Evolutionary conservation across 177 flowering plant genomes (phyloP).

Genomic region (Tripterygium wilfordii): DNA sequence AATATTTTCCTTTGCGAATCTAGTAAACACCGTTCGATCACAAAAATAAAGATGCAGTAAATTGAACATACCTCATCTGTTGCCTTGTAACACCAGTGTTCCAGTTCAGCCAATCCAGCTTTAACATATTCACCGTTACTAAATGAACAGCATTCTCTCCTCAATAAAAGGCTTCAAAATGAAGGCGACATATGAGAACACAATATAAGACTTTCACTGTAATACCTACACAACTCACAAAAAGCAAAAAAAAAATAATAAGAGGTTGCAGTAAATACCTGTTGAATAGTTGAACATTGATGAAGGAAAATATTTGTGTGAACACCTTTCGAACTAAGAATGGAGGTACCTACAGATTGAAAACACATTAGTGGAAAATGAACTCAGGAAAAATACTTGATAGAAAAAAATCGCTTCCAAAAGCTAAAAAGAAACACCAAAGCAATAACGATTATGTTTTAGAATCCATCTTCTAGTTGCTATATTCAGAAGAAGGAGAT

Average conservation of each 20-base stretch:
- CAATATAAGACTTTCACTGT: too few species aligned
- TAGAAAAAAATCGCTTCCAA: too few species aligned
- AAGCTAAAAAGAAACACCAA: too few species aligned
- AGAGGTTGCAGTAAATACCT: slow-evolving; percentile 38
- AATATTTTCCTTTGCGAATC: slow-evolving; percentile 9
- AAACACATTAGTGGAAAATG: too few species aligned
- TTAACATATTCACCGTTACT: slow-evolving; percentile 98
- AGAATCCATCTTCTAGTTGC: too few species aligned
- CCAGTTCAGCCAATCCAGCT: slow-evolving; percentile 92
- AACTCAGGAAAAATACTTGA: too few species aligned
- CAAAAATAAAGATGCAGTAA: neutral
- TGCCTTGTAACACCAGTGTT: slow-evolving; percentile 90
- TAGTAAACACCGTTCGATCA: slow-evolving; percentile 4
- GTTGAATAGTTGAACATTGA: slow-evolving; percentile 96
- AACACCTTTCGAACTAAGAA: slow-evolving; percentile 87
- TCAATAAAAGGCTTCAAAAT: slow-evolving; percentile 73
- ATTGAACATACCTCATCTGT: slow-evolving; percentile 75
- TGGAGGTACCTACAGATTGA: slow-evolving; percentile 94
- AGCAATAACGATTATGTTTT: too few species aligned
- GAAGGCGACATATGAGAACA: too few species aligned
- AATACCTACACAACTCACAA: neutral
- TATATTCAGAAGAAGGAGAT: too few species aligned
- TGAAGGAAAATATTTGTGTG: slow-evolving; percentile 94
- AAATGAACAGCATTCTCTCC: slow-evolving; percentile 97
- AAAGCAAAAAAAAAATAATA: neutral